These are phyloP conservation scores for Curvularia lunata DNA, from an alignment of 2,329 filamentous ascomycete species.

Conservation along the genomic window DNA sequence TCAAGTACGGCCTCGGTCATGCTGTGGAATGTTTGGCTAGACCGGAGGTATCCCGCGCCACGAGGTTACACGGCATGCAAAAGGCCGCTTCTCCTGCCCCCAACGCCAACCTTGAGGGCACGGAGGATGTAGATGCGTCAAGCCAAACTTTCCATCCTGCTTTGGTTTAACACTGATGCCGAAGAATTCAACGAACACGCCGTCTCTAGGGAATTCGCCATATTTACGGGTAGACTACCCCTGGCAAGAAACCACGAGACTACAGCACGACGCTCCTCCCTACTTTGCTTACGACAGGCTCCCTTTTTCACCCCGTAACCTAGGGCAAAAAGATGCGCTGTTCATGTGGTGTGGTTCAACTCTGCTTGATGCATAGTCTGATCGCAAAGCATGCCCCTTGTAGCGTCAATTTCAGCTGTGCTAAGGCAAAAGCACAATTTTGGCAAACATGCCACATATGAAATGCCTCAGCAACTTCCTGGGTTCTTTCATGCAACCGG, in stretches of 20 bases:
- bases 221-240: background rate
- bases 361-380: background rate
- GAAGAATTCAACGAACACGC: background rate
- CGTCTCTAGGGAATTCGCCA: background rate
- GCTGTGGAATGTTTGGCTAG: slow-evolving; percentile 43
- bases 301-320: background rate
- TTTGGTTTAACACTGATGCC: background rate
- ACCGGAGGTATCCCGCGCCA: slow-evolving; percentile 39
- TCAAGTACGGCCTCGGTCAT: slow-evolving; percentile 45
- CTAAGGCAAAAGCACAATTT: background rate
- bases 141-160: background rate
- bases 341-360: background rate
- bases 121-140: slow-evolving; percentile 11
- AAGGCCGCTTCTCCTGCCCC: slow-evolving; percentile 36
- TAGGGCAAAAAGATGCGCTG: background rate
- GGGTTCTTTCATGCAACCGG: background rate
- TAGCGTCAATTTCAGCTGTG: background rate
- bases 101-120: slow-evolving; percentile 9
- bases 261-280: background rate
- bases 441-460: background rate
- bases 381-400: background rate
- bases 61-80: slow-evolving; percentile 34
- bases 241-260: background rate
- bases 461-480: background rate
- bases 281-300: background rate